Conservation (phyloP, 2,329 filamentous ascomycete species). For the Penicillium sp. region DNA sequence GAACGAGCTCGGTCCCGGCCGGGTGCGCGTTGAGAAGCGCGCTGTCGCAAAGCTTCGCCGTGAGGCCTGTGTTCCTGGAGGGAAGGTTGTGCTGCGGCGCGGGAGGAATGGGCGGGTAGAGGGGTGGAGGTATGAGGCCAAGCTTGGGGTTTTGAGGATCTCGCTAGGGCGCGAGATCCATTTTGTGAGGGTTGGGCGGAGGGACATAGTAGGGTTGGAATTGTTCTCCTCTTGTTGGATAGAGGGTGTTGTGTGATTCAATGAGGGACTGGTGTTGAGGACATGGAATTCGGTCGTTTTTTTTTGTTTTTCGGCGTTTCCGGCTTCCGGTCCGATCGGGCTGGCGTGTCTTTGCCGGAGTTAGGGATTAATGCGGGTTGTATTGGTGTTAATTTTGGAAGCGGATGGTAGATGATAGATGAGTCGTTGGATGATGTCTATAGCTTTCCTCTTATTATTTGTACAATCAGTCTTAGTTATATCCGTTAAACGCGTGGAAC, state of each 20-base stretch:
- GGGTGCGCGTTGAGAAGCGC: not conserved
- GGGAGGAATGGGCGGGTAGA: not conserved
- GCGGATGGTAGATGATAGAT: not conserved
- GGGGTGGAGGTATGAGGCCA: not conserved
- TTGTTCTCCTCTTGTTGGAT: not conserved
- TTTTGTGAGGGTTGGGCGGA: conserved; percentile 17
- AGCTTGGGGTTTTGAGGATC: conserved; percentile 12
- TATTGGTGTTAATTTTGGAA: not conserved
- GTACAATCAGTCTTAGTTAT: no score
- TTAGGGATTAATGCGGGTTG: not conserved
- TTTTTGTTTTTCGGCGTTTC: conserved; percentile 9
- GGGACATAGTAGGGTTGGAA: conserved; percentile 6
- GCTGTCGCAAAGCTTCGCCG: conserved; percentile 1
- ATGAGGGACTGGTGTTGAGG: not conserved
- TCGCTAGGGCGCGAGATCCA: conserved; percentile 22
- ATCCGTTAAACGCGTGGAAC: not conserved
- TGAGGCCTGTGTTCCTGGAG: not conserved
- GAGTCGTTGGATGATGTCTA: not conserved
- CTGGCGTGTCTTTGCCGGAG: conserved; percentile 1
- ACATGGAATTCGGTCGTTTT: not conserved
- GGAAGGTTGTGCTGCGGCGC: conserved; percentile 6
- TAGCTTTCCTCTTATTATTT: not conserved
- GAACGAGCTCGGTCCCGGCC: not conserved
- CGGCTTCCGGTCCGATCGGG: conserved; percentile 11
- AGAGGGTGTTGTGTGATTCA: not conserved